Percentiles rank a stretch among this genome's conserved stretches.
Evolutionary conservation across 192 early-diverging fungal genomes (phyloP).

Genomic region (Coemansia sp.): DNA sequence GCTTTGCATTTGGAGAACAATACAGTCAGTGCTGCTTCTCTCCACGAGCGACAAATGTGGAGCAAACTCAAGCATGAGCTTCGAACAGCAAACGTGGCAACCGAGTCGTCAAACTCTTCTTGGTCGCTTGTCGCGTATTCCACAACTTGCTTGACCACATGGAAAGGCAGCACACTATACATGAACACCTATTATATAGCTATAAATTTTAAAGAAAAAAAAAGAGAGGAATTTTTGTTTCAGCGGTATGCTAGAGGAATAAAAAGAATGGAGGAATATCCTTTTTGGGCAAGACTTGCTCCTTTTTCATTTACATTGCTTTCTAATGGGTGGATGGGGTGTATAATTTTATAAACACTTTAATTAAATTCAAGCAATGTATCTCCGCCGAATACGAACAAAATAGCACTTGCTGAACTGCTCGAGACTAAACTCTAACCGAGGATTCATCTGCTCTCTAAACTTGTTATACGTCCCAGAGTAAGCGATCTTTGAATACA

Average conservation of each 20-base stretch:
- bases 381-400: neutral
- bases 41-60: constrained; percentile 1
- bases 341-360: neutral
- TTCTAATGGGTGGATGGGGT: neutral
- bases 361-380: neutral
- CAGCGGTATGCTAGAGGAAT: too few species aligned
- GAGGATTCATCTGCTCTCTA: neutral
- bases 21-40: neutral
- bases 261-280: too few species aligned
- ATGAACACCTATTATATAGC: neutral
- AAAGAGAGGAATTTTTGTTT: neutral
- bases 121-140: neutral
- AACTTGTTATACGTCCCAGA: neutral
- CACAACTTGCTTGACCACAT: neutral
- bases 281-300: too few species aligned
- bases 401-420: neutral
- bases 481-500: neutral
- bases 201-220: neutral
- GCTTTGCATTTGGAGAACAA: neutral
- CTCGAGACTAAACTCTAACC: neutral
- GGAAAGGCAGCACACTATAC: neutral
- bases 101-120: neutral
- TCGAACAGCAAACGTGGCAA: neutral
- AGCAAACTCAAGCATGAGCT: neutral
- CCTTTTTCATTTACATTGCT: neutral